A percentile compares a stretch with the other conserved stretches of the same genome.
Conservation (phyloP, 495 filamentous ascomycete genomes). For the Neurospora sp. region DNA sequence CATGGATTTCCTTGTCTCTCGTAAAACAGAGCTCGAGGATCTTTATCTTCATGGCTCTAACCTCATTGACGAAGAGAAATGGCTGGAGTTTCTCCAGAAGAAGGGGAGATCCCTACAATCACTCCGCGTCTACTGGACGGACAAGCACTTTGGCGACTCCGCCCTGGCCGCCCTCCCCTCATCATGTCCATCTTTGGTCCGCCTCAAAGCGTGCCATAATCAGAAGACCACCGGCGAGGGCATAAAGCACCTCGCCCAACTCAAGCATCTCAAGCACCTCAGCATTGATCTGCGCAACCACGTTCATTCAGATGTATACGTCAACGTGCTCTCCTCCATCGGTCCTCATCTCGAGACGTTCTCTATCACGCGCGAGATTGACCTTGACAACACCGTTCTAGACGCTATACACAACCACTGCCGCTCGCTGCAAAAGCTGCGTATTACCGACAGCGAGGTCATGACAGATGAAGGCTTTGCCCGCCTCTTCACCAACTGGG, state of each 20-base stretch:
- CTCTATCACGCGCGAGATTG: slow-evolving; percentile 52
- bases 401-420: slow-evolving; percentile 59
- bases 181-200: slow-evolving; percentile 52
- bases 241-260: slow-evolving; percentile 39
- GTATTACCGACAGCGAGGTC: slow-evolving; percentile 62
- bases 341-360: slow-evolving; percentile 59
- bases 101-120: slow-evolving; percentile 53
- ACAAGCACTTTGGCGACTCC: slow-evolving; percentile 50
- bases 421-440: slow-evolving; percentile 57
- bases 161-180: slow-evolving; percentile 43
- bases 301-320: slow-evolving; percentile 45
- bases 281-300: slow-evolving; percentile 53
- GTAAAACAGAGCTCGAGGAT: slow-evolving; percentile 49
- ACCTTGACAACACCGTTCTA: slow-evolving; percentile 52
- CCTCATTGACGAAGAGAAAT: slow-evolving; percentile 60
- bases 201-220: slow-evolving; percentile 61
- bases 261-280: slow-evolving; percentile 58
- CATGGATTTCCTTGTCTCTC: slow-evolving; percentile 67
- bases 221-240: slow-evolving; percentile 37
- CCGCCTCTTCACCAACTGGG: slow-evolving; percentile 64
- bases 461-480: slow-evolving; percentile 63
- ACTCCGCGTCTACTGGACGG: slow-evolving; percentile 64
- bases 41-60: slow-evolving; percentile 69
- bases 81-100: slow-evolving; percentile 53
- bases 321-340: slow-evolving; percentile 47